phyloP scores from a whole-genome alignment of 768 basidiomycete genomes.

The Trametes meyenii region DNA sequence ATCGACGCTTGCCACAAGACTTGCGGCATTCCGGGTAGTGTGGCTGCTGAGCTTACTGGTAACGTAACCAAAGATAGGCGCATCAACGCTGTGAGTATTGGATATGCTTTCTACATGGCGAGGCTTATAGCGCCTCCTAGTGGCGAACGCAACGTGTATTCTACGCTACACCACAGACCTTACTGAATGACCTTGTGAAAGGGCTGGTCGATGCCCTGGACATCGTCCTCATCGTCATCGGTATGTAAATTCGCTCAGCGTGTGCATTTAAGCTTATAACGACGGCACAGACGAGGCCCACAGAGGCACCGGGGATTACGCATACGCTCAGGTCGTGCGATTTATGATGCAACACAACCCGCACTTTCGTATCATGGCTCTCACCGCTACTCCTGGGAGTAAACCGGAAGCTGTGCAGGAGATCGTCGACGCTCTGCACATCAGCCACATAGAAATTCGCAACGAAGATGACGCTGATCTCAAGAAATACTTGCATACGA shows the following conservation, averaged over 20 bases:
- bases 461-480: slow-evolving; percentile 91
- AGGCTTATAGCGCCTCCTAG: slow-evolving; percentile 39
- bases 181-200: slow-evolving; percentile 80
- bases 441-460: slow-evolving; percentile 92
- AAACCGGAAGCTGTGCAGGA: slow-evolving; percentile 85
- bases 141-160: slow-evolving; percentile 86
- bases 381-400: slow-evolving; percentile 94
- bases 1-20: slow-evolving; percentile 90
- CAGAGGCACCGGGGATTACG: slow-evolving; percentile 89
- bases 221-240: slow-evolving; percentile 87
- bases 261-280: neutral
- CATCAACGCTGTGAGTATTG: slow-evolving; percentile 55
- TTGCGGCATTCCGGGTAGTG: slow-evolving; percentile 88
- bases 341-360: slow-evolving; percentile 94
- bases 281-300: slow-evolving; percentile 85
- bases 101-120: neutral
- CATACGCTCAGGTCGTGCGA: slow-evolving; percentile 87
- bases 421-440: slow-evolving; percentile 91
- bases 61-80: slow-evolving; percentile 57
- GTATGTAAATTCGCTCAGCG: slow-evolving; percentile 42
- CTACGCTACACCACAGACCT: slow-evolving; percentile 96
- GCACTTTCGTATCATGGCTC: slow-evolving; percentile 87
- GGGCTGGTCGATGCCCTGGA: slow-evolving; percentile 77
- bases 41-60: slow-evolving; percentile 88
- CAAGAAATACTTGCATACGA: slow-evolving; percentile 82